A percentile compares a stretch with the other conserved stretches of the same genome.
phyloP scores from a whole-genome alignment of 1,284 basidiomycete genomes.

The Moesziomyces globuligerus region DNA sequence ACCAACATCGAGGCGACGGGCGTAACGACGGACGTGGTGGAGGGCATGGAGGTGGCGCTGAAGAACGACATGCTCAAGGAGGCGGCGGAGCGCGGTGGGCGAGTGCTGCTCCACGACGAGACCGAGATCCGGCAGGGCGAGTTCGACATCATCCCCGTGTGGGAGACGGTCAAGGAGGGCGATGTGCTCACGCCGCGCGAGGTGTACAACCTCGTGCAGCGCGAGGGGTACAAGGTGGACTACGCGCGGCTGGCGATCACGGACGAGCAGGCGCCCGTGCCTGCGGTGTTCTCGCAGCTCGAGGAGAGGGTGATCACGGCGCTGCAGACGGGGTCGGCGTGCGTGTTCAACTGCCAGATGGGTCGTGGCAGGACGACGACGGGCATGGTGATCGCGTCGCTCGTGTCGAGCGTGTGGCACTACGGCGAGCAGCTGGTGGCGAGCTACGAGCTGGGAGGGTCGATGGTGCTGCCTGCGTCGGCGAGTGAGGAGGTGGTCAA shows the following conservation, averaged over 20 bases:
- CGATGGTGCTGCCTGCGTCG: conserved; percentile 17
- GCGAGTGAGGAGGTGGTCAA: not conserved
- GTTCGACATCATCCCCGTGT: conserved; percentile 75
- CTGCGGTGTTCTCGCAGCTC: conserved; percentile 63
- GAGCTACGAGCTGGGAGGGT: conserved; percentile 36
- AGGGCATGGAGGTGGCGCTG: conserved; percentile 88
- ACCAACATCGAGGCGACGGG: conserved; percentile 76
- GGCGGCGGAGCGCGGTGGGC: conserved; percentile 77
- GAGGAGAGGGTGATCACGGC: conserved; percentile 62
- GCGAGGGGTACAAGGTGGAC: conserved; percentile 64
- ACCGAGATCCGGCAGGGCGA: conserved; percentile 89
- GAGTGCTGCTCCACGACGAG: conserved; percentile 90
- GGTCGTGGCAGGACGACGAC: conserved; percentile 66
- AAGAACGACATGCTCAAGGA: conserved; percentile 90
- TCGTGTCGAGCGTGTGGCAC: conserved; percentile 61
- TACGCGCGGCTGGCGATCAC: conserved; percentile 66
- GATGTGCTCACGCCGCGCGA: conserved; percentile 95
- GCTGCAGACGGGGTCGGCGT: conserved; percentile 50
- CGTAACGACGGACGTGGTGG: conserved; percentile 89
- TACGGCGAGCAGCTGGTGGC: conserved; percentile 50
- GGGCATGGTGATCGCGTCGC: conserved; percentile 64
- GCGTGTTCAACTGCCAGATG: conserved; percentile 67
- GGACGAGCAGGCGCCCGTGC: conserved; percentile 67
- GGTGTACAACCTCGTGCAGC: conserved; percentile 63
- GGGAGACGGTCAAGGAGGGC: conserved; percentile 83